Conservation (phyloP, 1,139 yeast genomes). For the Diutina rugosa region DNA sequence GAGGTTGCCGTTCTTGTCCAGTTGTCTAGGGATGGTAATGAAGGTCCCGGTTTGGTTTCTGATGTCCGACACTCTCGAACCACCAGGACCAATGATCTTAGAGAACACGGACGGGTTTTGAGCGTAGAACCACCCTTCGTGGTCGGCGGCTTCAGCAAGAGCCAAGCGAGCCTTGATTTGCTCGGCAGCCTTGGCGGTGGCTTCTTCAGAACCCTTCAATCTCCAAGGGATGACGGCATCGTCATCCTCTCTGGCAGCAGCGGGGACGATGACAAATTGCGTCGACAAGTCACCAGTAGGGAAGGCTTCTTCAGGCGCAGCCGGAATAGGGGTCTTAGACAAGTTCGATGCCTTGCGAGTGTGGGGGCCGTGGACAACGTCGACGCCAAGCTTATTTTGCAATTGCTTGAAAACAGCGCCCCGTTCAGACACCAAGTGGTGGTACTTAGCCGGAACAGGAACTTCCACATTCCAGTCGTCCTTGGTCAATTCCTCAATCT, state of each 20-base stretch:
- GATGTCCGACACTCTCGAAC: constrained; percentile 50
- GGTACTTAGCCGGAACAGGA: constrained; percentile 45
- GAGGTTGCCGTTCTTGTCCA: constrained; percentile 29
- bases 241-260: constrained; percentile 13
- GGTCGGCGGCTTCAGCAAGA: constrained; percentile 19
- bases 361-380: constrained; percentile 49
- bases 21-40: constrained; percentile 51
- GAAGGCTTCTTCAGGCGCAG: constrained; percentile 26
- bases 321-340: constrained; percentile 30
- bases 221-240: constrained; percentile 50
- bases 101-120: constrained; percentile 25
- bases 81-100: constrained; percentile 66
- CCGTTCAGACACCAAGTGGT: constrained; percentile 52
- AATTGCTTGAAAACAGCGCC: constrained; percentile 54
- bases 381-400: constrained; percentile 41
- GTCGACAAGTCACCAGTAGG: constrained; percentile 17
- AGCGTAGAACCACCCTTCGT: constrained; percentile 27
- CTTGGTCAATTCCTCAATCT: constrained; percentile 37
- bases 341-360: constrained; percentile 38
- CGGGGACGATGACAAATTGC: constrained; percentile 25
- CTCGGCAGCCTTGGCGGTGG: constrained; percentile 25
- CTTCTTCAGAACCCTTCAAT: constrained; percentile 35
- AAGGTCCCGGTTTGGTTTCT: constrained; percentile 47
- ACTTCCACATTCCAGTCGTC: constrained; percentile 35
- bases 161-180: constrained; percentile 21